Percentiles rank a stretch among this genome's conserved stretches.
These are phyloP conservation scores for Saraca asoca DNA, from an alignment of 331 rosid species.

Conservation along the genomic window DNA sequence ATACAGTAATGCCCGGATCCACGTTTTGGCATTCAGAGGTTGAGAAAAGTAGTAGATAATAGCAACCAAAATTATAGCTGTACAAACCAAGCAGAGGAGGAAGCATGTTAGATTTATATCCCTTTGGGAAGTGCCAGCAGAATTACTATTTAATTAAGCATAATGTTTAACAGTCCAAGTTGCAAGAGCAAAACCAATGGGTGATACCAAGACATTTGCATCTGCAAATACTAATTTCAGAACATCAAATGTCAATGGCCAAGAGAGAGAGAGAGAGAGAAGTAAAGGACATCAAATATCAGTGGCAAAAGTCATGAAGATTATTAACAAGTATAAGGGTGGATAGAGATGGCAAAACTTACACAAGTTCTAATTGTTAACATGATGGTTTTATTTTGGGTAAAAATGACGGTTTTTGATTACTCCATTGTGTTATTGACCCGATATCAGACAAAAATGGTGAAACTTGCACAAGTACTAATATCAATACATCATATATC, in stretches of 20 bases:
- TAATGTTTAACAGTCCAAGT: too few species aligned
- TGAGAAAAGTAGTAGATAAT: conserved; percentile 86
- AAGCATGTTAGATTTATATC: conserved; percentile 44
- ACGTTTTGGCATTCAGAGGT: conserved; percentile 65
- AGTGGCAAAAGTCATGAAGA: too few species aligned
- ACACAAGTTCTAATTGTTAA: too few species aligned
- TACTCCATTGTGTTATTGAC: not conserved
- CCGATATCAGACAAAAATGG: not conserved
- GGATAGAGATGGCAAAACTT: too few species aligned
- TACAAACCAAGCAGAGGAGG: conserved; percentile 36
- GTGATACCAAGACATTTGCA: too few species aligned
- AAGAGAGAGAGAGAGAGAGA: too few species aligned
- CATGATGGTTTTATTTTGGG: too few species aligned
- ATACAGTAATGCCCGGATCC: conserved; percentile 89
- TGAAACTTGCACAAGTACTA: not conserved
- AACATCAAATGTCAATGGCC: not conserved
- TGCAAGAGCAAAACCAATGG: too few species aligned
- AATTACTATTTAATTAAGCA: too few species aligned
- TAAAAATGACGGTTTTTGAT: not conserved
- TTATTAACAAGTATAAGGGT: too few species aligned
- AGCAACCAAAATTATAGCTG: conserved; percentile 83
- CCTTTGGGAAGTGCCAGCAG: conserved; percentile 19
- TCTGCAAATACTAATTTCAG: conserved; percentile 10
- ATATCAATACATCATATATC: not conserved
- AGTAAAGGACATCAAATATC: conserved; percentile 12